These are phyloP conservation scores for Coemansia nantahalensis DNA, from an alignment of 192 early-diverging fungal genomes.

Conservation along the genomic window DNA sequence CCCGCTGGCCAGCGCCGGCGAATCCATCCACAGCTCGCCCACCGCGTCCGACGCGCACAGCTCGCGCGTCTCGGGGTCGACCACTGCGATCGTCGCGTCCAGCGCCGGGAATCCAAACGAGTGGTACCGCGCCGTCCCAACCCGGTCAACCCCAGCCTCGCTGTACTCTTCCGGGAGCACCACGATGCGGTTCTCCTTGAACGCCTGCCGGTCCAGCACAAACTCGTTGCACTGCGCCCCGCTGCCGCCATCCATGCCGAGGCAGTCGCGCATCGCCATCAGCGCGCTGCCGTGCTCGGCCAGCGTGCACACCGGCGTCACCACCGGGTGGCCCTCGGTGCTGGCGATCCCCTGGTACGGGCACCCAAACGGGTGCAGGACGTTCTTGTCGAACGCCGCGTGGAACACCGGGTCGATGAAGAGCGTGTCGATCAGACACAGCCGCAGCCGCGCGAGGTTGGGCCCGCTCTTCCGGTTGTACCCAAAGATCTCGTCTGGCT, in stretches of 20 bases:
- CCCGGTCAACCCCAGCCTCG: conserved; percentile 25
- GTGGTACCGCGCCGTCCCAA: conserved; percentile 43
- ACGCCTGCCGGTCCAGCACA: conserved; percentile 66
- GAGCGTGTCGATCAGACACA: conserved; percentile 65
- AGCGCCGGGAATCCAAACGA: conserved; percentile 46
- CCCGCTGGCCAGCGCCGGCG: conserved; percentile 66
- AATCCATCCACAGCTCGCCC: conserved; percentile 85
- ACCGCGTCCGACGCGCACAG: conserved; percentile 70
- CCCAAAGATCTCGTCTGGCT: conserved; percentile 53
- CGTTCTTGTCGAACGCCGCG: conserved; percentile 46
- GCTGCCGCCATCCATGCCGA: conserved; percentile 16
- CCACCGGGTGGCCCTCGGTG: conserved; percentile 47
- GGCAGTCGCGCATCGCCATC: conserved; percentile 65
- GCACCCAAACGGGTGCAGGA: conserved; percentile 50
- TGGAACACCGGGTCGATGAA: conserved; percentile 61
- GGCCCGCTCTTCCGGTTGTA: conserved; percentile 58
- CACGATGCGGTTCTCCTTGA: conserved; percentile 60
- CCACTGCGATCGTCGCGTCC: conserved; percentile 65
- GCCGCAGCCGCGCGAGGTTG: conserved; percentile 59
- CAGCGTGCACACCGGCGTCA: conserved; percentile 65
- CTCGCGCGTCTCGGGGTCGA: conserved; percentile 77
- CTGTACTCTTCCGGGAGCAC: conserved; percentile 47
- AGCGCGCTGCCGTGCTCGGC: conserved; percentile 77
- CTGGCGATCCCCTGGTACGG: conserved; percentile 42
- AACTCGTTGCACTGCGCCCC: conserved; percentile 41